Conservation (phyloP, 352 stramenopile species). For the Pythium dissimile region DNA sequence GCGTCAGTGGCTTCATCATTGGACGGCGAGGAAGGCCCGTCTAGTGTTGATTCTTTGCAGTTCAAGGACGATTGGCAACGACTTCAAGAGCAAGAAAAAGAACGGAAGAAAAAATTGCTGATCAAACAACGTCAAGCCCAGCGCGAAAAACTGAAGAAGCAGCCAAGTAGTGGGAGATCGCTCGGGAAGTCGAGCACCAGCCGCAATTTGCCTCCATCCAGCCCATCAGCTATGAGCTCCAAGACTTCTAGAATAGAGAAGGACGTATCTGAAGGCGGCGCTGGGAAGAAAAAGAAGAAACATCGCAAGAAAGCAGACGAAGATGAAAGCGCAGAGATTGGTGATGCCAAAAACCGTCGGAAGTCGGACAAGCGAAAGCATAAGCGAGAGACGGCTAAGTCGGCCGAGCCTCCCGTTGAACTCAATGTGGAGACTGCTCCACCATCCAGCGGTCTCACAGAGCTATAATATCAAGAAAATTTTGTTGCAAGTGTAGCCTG, state of each 20-base stretch:
- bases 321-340: not conserved
- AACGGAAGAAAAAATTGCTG: slow-evolving; percentile 64
- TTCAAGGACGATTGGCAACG: slow-evolving; percentile 66
- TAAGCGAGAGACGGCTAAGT: not conserved
- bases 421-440: not conserved
- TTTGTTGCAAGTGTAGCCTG: too few species aligned
- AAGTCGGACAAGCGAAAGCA: slow-evolving; percentile 8
- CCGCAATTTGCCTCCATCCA: not conserved
- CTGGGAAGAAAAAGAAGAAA: slow-evolving; percentile 23
- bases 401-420: not conserved
- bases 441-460: not conserved
- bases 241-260: not conserved
- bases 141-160: slow-evolving; percentile 75
- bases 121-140: slow-evolving; percentile 74
- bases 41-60: slow-evolving; percentile 7
- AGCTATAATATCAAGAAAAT: not conserved
- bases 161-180: slow-evolving; percentile 22
- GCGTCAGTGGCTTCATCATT: not conserved
- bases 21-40: not conserved
- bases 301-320: slow-evolving; percentile 10
- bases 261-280: not conserved
- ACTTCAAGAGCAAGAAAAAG: slow-evolving; percentile 71
- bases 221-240: not conserved
- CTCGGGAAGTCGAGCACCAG: slow-evolving; percentile 15
- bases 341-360: not conserved